Evolutionary conservation across 2,329 filamentous ascomycete genomes (phyloP), one percentile per base, ranked within the genome.

Genomic region (Stromatinia cepivora): DNA sequence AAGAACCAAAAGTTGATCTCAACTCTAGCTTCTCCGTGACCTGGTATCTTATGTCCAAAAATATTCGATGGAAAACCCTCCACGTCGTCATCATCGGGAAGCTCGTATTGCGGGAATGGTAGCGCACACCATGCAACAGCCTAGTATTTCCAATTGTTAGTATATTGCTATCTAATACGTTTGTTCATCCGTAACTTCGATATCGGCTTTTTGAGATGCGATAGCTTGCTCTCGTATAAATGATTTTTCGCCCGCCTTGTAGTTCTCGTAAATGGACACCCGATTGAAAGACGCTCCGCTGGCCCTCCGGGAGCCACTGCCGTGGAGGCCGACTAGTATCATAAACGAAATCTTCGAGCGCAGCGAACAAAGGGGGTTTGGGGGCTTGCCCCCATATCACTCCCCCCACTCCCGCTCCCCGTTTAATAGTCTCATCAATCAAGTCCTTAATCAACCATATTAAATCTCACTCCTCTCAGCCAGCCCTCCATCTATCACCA

Each of bases 1-100:
- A 91, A 91, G 81, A 90, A 90, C 88, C 88, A 91, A 76, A 90
- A 90, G 80, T 89, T 89, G 73, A 90, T 85, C 71, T 86, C 84
- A 6, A 90, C 88, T 54, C 85, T 82, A 8, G 88, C 86, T 73
- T 84, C 82, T 70, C 88, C 88, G 81, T 90, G 87, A 36, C 88
- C 88, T 0, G 88, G 87, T 0, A 81, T 79, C 67, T 83, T 85
- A 72, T 81, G 80, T 52, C 78, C 79, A 50, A 48, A 72, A 69
- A 48, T 64, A 15, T 34, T 39, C 31, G 48, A 28, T 31, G 48
- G 66, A 66, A 63, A 70, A 34, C 63, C 58, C 36, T 48, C 66
- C 53, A 67, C 79, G 59, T 81, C 79, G 69, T 83, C 80, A 50
- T 84, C 80, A 69, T 81, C 78, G 1, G 81, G 81, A 25, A 90